Conservation (phyloP, 2,329 filamentous ascomycete genomes). For the Cytospora paraplurivora region DNA sequence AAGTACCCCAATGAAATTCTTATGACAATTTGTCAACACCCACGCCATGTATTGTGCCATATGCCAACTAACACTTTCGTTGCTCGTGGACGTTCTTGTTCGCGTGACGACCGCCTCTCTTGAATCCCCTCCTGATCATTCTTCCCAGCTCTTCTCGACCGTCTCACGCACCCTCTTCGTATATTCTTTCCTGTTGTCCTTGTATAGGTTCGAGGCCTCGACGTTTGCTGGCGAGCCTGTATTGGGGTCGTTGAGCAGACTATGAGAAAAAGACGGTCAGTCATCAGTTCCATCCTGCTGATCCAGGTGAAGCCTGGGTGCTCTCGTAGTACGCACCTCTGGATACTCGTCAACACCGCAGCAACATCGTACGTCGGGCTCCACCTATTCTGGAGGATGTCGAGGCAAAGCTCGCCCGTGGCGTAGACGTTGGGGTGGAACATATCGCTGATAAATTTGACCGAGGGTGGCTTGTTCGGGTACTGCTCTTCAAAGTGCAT, state of each 20-base stretch:
- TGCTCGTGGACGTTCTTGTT: neutral
- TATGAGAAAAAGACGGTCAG: slow-evolving; percentile 41
- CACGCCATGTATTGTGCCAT: neutral
- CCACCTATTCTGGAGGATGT: slow-evolving; percentile 97
- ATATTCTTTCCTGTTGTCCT: slow-evolving; percentile 96
- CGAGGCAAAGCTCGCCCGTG: slow-evolving; percentile 92
- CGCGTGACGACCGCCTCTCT: neutral
- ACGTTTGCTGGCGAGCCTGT: slow-evolving; percentile 98
- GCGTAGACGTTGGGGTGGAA: slow-evolving; percentile 99
- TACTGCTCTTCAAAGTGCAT: slow-evolving; percentile 99
- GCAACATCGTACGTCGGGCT: slow-evolving; percentile 98
- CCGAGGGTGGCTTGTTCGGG: slow-evolving; percentile 94
- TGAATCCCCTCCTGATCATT: slow-evolving; percentile 49
- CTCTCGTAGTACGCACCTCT: slow-evolving; percentile 64
- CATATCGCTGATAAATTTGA: slow-evolving; percentile 99
- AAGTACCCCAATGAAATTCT: neutral
- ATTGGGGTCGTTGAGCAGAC: slow-evolving; percentile 95
- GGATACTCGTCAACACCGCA: slow-evolving; percentile 94
- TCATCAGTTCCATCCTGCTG: slow-evolving; percentile 34
- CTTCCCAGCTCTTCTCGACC: slow-evolving; percentile 99
- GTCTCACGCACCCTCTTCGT: slow-evolving; percentile 93
- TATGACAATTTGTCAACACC: neutral
- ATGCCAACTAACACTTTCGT: neutral
- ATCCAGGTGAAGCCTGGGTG: too few species aligned
- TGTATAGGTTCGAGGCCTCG: slow-evolving; percentile 96